A percentile compares a stretch with the other conserved stretches of the same genome.
phyloP scores from a whole-genome alignment of 2,329 filamentous ascomycete genomes.

The Incumbomyces lentus region DNA sequence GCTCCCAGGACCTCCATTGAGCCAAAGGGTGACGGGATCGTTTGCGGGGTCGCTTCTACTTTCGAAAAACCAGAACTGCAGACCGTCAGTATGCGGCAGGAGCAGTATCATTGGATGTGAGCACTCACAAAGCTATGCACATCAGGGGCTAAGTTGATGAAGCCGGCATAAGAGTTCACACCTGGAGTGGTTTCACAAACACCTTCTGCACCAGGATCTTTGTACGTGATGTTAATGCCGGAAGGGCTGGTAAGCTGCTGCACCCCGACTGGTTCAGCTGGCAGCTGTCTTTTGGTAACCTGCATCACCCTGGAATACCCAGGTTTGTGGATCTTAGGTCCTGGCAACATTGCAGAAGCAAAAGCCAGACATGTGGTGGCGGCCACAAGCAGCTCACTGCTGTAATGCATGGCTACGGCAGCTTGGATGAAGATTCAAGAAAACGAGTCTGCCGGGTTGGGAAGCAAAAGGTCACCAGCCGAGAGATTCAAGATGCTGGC shows the following conservation, averaged over 20 bases:
- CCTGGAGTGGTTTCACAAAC: conserved; percentile 46
- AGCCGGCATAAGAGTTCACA: conserved; percentile 48
- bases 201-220: conserved; percentile 42
- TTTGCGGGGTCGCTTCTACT: conserved; percentile 40
- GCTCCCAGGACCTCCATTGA: conserved; percentile 34
- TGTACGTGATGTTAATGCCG: conserved; percentile 47
- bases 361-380: background rate
- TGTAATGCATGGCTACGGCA: conserved; percentile 5
- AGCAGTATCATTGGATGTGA: too few species aligned
- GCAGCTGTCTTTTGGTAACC: conserved; percentile 26
- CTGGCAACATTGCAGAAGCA: conserved; percentile 3
- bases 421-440: background rate
- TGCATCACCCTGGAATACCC: conserved; percentile 13
- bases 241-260: conserved; percentile 30
- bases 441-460: too few species aligned
- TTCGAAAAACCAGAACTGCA: conserved; percentile 47
- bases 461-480: too few species aligned
- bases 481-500: background rate
- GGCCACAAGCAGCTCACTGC: background rate
- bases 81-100: too few species aligned
- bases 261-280: conserved; percentile 29
- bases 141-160: conserved; percentile 42
- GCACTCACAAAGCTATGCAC: conserved; percentile 36
- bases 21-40: conserved; percentile 33
- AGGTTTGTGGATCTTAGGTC: conserved; percentile 14